phyloP scores from a whole-genome alignment of 2,329 filamentous ascomycete species.

The Chrysosporium keratinophilum region DNA sequence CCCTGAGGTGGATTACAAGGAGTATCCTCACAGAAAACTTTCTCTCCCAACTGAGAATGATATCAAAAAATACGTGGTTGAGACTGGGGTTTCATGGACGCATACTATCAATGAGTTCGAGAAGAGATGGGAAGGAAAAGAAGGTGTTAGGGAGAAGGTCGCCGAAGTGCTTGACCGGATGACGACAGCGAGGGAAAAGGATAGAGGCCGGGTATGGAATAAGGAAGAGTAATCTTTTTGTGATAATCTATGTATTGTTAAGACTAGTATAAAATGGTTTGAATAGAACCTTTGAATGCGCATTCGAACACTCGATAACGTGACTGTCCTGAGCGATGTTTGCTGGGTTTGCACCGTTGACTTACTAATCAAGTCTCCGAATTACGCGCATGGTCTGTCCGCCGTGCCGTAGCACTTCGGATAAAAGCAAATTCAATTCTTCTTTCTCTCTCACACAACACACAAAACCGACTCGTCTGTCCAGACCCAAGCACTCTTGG shows the following conservation, averaged over 20 bases:
- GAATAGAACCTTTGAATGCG: background rate
- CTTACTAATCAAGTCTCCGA: background rate
- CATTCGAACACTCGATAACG: background rate
- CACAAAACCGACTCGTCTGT: background rate
- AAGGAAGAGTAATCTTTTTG: background rate
- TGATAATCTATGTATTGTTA: background rate
- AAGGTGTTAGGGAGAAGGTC: conserved; percentile 59
- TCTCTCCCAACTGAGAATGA: conserved; percentile 61
- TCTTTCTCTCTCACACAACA: background rate
- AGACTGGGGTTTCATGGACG: conserved; percentile 32
- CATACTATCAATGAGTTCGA: conserved; percentile 57
- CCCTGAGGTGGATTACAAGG: conserved; percentile 47
- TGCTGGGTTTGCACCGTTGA: background rate
- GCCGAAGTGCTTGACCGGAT: conserved; percentile 57
- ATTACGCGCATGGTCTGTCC: background rate
- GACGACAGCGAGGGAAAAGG: conserved; percentile 37
- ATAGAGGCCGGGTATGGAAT: conserved; percentile 24
- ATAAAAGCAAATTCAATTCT: conserved; percentile 3
- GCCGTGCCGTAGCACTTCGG: background rate
- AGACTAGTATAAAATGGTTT: background rate
- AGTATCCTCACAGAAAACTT: conserved; percentile 62
- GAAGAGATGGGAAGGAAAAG: conserved; percentile 49
- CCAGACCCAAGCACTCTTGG: background rate
- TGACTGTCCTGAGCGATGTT: background rate
- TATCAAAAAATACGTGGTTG: conserved; percentile 38